A percentile compares a stretch with the other conserved stretches of the same genome.
phyloP scores from a whole-genome alignment of 2,329 filamentous ascomycete genomes.

The Colletotrichum siamense region DNA sequence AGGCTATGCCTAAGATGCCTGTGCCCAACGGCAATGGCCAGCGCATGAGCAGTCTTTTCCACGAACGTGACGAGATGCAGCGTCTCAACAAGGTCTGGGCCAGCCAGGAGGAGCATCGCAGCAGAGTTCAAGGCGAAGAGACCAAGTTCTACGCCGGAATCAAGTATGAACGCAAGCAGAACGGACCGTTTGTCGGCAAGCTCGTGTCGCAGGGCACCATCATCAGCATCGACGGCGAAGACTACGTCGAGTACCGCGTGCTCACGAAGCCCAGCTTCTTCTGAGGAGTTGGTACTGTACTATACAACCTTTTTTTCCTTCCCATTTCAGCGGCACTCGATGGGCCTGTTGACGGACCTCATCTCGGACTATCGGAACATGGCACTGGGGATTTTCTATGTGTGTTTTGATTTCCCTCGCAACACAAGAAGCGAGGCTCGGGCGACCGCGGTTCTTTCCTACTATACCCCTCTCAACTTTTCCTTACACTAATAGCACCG shows the following conservation, averaged over 20 bases:
- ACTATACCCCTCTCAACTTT: conserved; percentile 4
- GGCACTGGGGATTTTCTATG: not conserved
- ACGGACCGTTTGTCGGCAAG: conserved; percentile 66
- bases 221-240: conserved; percentile 69
- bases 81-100: conserved; percentile 63
- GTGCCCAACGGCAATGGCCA: not conserved
- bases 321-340: not conserved
- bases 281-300: conserved; percentile 28
- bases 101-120: conserved; percentile 54
- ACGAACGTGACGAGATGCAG: conserved; percentile 54
- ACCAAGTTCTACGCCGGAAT: conserved; percentile 64
- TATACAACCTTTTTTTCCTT: not conserved
- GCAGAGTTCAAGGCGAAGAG: conserved; percentile 51
- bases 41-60: conserved; percentile 34
- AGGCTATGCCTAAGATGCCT: conserved; percentile 10
- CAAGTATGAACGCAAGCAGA: conserved; percentile 67
- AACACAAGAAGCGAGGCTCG: not conserved
- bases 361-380: not conserved
- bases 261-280: conserved; percentile 69
- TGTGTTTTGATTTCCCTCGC: not conserved
- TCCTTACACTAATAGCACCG: not conserved
- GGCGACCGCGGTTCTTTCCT: conserved; percentile 3
- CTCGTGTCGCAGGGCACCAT: conserved; percentile 67
- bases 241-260: conserved; percentile 71
- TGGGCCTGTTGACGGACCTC: not conserved